A percentile compares a stretch with the other conserved stretches of the same genome.
Conservation (phyloP, 441 rosid genomes). For the Adansonia grandidieri region DNA sequence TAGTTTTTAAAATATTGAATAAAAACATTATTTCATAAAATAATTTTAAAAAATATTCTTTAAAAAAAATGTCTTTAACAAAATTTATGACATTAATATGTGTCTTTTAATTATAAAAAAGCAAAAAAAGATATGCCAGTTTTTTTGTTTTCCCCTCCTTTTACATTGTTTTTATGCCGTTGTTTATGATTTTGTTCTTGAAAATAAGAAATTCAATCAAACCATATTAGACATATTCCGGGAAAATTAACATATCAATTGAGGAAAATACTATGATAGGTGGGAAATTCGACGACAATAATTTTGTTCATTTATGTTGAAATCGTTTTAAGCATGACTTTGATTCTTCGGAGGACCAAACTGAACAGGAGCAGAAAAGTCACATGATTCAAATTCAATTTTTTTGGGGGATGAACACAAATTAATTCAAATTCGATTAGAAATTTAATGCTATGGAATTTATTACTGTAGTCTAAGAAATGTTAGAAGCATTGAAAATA, state of each 20-base stretch:
- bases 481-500: not conserved
- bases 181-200: not conserved
- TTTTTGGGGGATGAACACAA: not conserved
- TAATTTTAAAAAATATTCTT: too few species aligned
- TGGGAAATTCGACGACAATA: not conserved
- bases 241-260: not conserved
- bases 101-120: too few species aligned
- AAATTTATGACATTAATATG: too few species aligned
- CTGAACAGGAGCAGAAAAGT: not conserved
- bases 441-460: not conserved
- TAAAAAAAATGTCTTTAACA: too few species aligned
- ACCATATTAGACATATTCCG: not conserved
- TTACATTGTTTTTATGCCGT: too few species aligned
- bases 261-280: not conserved
- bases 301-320: not conserved
- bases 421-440: constrained; percentile 2
- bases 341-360: not conserved
- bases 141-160: too few species aligned
- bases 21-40: too few species aligned
- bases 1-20: not conserved
- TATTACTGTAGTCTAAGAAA: not conserved
- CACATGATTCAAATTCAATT: not conserved
- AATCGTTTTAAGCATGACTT: constrained; percentile 9
- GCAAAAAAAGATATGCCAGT: too few species aligned
- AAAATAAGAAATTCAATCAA: not conserved